Evolutionary conservation across 257 asterid species (phyloP).

Genomic region (Gentiana dahurica): DNA sequence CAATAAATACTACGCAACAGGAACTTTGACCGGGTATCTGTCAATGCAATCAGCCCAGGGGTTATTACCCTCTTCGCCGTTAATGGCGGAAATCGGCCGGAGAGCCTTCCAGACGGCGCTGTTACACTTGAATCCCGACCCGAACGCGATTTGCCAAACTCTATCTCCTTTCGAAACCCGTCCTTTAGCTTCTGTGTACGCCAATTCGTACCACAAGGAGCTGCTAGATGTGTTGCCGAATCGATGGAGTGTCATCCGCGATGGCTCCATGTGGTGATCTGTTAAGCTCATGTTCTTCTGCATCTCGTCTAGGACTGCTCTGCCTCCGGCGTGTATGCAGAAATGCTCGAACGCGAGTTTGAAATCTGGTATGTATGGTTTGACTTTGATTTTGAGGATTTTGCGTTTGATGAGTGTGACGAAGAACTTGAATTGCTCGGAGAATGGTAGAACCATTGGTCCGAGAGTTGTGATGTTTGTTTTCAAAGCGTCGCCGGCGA

Average conservation of each 20-base stretch:
- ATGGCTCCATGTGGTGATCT: constrained; percentile 44
- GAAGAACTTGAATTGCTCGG: constrained; percentile 34
- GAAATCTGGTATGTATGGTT: constrained; percentile 42
- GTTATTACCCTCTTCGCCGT: constrained; percentile 12
- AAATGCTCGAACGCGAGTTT: constrained; percentile 39
- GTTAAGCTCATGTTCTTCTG: constrained; percentile 33
- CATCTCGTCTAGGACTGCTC: constrained; percentile 42
- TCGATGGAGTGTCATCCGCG: constrained; percentile 48
- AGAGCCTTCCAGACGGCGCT: constrained; percentile 42
- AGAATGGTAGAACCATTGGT: constrained; percentile 34
- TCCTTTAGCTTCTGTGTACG: constrained; percentile 50
- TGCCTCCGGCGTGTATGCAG: constrained; percentile 46
- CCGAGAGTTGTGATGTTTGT: constrained; percentile 35
- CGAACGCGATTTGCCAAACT: constrained; percentile 56
- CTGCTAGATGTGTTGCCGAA: constrained; percentile 61
- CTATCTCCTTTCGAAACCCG: constrained; percentile 38
- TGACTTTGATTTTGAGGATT: constrained; percentile 16
- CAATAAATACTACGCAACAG: too few species aligned
- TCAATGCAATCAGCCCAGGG: constrained; percentile 43
- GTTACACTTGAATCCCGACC: constrained; percentile 60
- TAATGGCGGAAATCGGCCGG: constrained; percentile 14
- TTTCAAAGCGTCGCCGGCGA: constrained; percentile 39
- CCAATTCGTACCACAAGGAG: constrained; percentile 47
- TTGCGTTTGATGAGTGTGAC: constrained; percentile 22
- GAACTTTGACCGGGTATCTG: constrained; percentile 32